A percentile compares a stretch with the other conserved stretches of the same genome.
Conservation (phyloP, 495 filamentous ascomycete species). For the Apodospora peruviana region DNA sequence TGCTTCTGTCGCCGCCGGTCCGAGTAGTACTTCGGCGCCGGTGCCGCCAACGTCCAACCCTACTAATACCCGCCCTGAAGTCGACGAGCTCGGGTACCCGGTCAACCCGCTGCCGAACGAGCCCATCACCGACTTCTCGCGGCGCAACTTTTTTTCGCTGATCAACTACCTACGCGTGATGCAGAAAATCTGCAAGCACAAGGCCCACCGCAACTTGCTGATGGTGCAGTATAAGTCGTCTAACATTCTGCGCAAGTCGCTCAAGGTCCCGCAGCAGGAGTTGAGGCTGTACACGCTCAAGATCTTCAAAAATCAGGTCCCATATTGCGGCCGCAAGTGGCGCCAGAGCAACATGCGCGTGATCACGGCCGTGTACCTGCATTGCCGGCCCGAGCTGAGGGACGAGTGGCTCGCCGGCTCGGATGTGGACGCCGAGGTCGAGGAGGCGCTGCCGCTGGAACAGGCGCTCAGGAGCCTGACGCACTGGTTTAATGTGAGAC, state of each 20-base stretch:
- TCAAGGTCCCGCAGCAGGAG: slow-evolving; percentile 83
- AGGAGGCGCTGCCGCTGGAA: slow-evolving; percentile 85
- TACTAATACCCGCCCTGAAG: slow-evolving; percentile 61
- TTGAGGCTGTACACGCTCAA: slow-evolving; percentile 93
- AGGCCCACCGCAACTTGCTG: slow-evolving; percentile 87
- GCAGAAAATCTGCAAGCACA: slow-evolving; percentile 93
- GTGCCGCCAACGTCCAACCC: slow-evolving; percentile 2
- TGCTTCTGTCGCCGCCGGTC: background rate
- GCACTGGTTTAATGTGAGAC: slow-evolving; percentile 84
- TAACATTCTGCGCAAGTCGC: slow-evolving; percentile 77
- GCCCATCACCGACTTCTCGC: slow-evolving; percentile 84
- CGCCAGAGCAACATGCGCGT: slow-evolving; percentile 97
- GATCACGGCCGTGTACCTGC: slow-evolving; percentile 92
- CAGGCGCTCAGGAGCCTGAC: slow-evolving; percentile 81
- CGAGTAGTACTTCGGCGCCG: background rate
- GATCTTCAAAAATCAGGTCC: slow-evolving; percentile 95
- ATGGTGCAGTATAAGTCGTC: slow-evolving; percentile 92
- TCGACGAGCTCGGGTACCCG: slow-evolving; percentile 84
- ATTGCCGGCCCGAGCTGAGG: slow-evolving; percentile 84
- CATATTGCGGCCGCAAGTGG: slow-evolving; percentile 97
- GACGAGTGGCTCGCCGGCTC: slow-evolving; percentile 93
- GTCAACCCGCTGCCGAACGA: slow-evolving; percentile 57
- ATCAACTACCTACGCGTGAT: slow-evolving; percentile 93
- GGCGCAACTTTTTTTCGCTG: slow-evolving; percentile 86
- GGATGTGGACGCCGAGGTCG: slow-evolving; percentile 87